phyloP scores from a whole-genome alignment of 768 basidiomycete genomes.

The Paxillus involutus region DNA sequence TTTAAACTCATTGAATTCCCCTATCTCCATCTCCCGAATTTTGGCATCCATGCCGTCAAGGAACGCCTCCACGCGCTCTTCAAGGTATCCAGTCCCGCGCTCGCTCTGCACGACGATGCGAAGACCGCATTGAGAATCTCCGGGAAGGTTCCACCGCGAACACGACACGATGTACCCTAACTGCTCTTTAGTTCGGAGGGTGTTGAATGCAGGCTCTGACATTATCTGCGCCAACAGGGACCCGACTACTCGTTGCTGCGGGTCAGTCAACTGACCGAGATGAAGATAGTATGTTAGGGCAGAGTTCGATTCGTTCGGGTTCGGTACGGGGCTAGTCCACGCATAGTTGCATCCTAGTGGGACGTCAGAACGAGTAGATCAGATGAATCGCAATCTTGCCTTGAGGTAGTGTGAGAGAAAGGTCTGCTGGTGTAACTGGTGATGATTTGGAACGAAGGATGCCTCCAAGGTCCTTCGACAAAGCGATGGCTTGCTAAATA shows the following conservation, averaged over 20 bases:
- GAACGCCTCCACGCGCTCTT: slow-evolving; percentile 88
- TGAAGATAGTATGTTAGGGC: slow-evolving; percentile 84
- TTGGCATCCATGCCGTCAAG: slow-evolving; percentile 67
- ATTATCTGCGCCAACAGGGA: slow-evolving; percentile 81
- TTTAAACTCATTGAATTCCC: slow-evolving; percentile 79
- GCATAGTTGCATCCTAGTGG: slow-evolving; percentile 65
- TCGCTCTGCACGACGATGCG: slow-evolving; percentile 90
- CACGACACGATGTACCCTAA: slow-evolving; percentile 89
- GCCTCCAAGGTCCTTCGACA: slow-evolving; percentile 72
- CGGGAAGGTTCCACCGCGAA: slow-evolving; percentile 52
- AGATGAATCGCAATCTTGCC: slow-evolving; percentile 41
- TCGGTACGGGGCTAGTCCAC: slow-evolving; percentile 67
- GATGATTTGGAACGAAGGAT: slow-evolving; percentile 57
- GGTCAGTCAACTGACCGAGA: slow-evolving; percentile 67
- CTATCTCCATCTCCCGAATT: slow-evolving; percentile 67
- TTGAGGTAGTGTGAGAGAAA: slow-evolving; percentile 63
- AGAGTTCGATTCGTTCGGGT: slow-evolving; percentile 85
- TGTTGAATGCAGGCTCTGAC: slow-evolving; percentile 88
- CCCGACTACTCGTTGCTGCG: slow-evolving; percentile 61
- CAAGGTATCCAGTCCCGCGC: slow-evolving; percentile 74
- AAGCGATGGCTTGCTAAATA: slow-evolving; percentile 68
- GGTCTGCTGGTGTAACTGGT: slow-evolving; percentile 35
- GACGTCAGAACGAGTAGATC: slow-evolving; percentile 11
- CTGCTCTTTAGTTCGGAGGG: slow-evolving; percentile 91
- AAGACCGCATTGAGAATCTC: slow-evolving; percentile 72